Base-by-base conservation (phyloP, 2,329 filamentous ascomycete species). In the Neofusicoccum parvum region DNA sequence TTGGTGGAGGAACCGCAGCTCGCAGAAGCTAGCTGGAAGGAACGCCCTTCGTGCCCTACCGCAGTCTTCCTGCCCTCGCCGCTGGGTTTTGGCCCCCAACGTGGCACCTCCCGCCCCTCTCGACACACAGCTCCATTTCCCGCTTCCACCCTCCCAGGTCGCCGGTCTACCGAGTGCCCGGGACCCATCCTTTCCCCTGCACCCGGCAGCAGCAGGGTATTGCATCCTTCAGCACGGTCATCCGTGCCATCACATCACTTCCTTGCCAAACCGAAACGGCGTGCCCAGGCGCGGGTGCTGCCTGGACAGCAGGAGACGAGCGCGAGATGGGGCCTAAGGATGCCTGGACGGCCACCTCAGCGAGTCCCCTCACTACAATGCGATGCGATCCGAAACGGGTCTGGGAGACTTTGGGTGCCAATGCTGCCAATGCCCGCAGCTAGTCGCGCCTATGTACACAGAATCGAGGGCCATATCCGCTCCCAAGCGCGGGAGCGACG, bases 81-180 rank as follows among this genome's bases (percentile, higher is more conserved):
- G 39, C 20, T 39, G 37, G 60, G 3, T 39, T 56, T 46, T 39
- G 50, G 62, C 62, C 62, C 50, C 62, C 62, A 64, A 56, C 62
- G 20, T 6, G 36, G 7, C 15, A 41, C 23, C 41, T 39, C 45
- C 15, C 6, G 49, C 10, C 60, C 60, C 39, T 9, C 36, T 14
- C 23, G 37, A 23, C 41, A 39, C 49, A 27, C 9, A 23, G 15
- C 54, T 59, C 54, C 54, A 59, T 59, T 45, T 45, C 54, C 54
- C 54, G 54, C 54, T 59, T 59, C 54, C 54, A 48, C 56, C n/a
- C 56, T 20, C 56, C 56, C 56, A 60, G 56, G 50, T 46, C 49
- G 50, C 50, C 17, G 62, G 60, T 39, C 48, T 64, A 64, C 62
- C 62, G 62, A 15, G 23, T 50, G 15, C 62, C 62, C 50, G 62